Percentiles rank a stretch among this genome's conserved stretches.
Conservation (phyloP, 2,329 filamentous ascomycete species). For the Aspergillus sp. region DNA sequence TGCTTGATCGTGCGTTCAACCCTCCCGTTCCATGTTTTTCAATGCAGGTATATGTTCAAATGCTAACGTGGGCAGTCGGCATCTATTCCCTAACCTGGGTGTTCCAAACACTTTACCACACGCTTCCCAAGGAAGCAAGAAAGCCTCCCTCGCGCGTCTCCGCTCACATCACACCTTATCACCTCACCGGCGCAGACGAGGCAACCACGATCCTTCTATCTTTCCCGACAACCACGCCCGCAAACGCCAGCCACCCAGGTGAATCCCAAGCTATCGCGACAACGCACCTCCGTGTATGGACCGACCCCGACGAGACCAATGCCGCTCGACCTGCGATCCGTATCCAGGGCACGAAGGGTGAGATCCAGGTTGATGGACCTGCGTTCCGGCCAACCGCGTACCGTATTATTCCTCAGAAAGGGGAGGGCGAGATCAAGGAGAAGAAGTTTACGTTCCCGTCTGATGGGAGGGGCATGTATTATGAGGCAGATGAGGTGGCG, state of each 20-base stretch:
- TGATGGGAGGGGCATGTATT: constrained; percentile 81
- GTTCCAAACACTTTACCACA: constrained; percentile 84
- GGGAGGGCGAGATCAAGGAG: constrained; percentile 46
- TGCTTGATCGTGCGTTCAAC: constrained; percentile 64
- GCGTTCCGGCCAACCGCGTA: constrained; percentile 69
- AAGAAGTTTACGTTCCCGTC: constrained; percentile 50
- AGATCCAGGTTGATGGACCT: constrained; percentile 75
- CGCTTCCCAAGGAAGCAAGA: constrained; percentile 63
- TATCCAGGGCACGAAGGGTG: constrained; percentile 77
- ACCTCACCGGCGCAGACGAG: constrained; percentile 73
- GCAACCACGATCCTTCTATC: constrained; percentile 73
- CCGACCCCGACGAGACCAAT: constrained; percentile 61
- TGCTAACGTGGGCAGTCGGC: constrained; percentile 54
- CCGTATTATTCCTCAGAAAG: constrained; percentile 58
- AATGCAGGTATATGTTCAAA: neutral
- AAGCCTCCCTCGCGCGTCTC: constrained; percentile 65
- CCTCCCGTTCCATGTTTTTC: neutral
- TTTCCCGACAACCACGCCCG: constrained; percentile 62
- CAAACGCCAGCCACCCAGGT: constrained; percentile 36
- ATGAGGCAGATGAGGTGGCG: constrained; percentile 79
- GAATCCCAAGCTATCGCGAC: constrained; percentile 71
- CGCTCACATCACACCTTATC: constrained; percentile 69
- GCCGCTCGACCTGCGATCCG: constrained; percentile 67
- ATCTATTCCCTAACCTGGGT: constrained; percentile 90
- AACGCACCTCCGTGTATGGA: constrained; percentile 62